Evolutionary conservation across 208 protist species (phyloP), one percentile per base, ranked within the genome.

Genomic region (Endotrypanum monterogeii): DNA sequence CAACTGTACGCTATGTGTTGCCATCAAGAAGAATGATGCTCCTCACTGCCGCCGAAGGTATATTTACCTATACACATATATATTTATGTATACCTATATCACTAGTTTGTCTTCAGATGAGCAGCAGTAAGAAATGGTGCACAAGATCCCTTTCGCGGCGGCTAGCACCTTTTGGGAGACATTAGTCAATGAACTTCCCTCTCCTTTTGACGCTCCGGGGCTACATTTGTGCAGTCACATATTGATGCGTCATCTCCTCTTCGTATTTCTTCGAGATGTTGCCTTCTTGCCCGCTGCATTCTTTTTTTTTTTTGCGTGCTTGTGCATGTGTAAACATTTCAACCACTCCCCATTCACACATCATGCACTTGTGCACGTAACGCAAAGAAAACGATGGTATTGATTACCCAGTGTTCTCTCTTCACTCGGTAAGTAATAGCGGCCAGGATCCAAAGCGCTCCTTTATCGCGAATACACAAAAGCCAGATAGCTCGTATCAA

Each of bases 381-480:
- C n/a, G 12, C 3, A 9, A 25, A 3, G 9, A 8, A 9, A 16
- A 23, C 30, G 5, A 20, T n/a, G 20, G 60, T 20, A 23, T 5
- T 37, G 32, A 2, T 30, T 2, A 62, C 32, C 14, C 9, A 37
- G 37, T 30, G 35, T 12, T 65, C 20, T 14, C 37, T 25, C 60
- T 25, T 18, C 25, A 20, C 37, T 44, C 60, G 14, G 20, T 65
- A 14, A 25, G 60, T 48, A 8, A 28, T 9, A 11, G 7, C 23
- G 60, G 32, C 16, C 12, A 48, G 20, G 28, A 9, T 30, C 30
- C 60, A 39, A 18, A 16, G 18, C 60, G 20, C 28, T 25, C 18
- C 37, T 48, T 65, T 23, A 44, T 25, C 60, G 60, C 16, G 37
- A 65, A 8, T 35, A 65, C 46, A 48, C 60, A 37, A 65, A 65